phyloP scores from a whole-genome alignment of 306 rosid species.

The Lagenaria siceraria region DNA sequence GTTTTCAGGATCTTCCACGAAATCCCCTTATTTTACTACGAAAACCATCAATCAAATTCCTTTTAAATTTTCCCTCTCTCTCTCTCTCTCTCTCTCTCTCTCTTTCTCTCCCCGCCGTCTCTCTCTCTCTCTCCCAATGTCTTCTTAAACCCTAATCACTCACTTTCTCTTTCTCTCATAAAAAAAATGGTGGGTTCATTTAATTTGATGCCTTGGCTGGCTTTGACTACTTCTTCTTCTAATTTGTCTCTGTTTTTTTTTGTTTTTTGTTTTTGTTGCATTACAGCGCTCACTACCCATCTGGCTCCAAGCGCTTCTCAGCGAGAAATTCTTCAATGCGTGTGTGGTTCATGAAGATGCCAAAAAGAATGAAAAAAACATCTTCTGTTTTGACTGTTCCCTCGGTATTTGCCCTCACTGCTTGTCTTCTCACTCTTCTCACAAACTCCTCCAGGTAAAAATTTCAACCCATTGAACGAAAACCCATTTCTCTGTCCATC shows the following conservation, averaged over 20 bases:
- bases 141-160: constrained; percentile 15
- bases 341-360: constrained; percentile 74
- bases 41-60: background rate
- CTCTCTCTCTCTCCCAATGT: constrained; percentile 14
- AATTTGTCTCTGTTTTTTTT: background rate
- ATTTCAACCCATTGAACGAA: background rate
- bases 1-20: constrained; percentile 25
- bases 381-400: constrained; percentile 82
- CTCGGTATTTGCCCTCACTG: constrained; percentile 90
- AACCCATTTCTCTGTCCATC: background rate
- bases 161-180: background rate
- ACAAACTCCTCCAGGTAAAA: constrained; percentile 68
- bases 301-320: constrained; percentile 66
- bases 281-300: constrained; percentile 31
- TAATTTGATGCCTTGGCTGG: background rate
- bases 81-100: background rate
- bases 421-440: constrained; percentile 53
- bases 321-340: constrained; percentile 86
- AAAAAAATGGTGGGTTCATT: constrained; percentile 39
- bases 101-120: constrained; percentile 44
- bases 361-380: constrained; percentile 83
- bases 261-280: background rate
- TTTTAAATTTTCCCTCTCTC: background rate
- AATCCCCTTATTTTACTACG: no score
- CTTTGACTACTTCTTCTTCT: background rate